Conservation (phyloP, 1,284 basidiomycete genomes). For the Moesziomyces sp. region DNA sequence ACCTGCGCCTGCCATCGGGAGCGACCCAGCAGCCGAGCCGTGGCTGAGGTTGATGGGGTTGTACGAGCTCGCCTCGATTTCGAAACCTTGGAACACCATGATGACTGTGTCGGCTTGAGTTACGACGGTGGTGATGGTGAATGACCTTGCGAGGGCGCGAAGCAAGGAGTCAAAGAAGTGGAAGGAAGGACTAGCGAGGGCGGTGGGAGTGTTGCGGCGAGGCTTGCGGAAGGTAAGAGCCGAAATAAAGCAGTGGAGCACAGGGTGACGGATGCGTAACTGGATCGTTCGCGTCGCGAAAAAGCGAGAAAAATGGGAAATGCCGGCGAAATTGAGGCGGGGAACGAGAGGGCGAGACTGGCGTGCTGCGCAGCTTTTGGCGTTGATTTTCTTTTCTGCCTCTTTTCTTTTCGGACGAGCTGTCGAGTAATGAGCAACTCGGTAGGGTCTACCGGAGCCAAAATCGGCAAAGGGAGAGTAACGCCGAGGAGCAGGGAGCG, state of each 20-base stretch:
- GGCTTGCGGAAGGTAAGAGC: background rate
- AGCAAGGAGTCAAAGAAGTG: no score
- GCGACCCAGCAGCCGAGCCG: slow-evolving; percentile 6
- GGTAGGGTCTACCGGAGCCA: no score
- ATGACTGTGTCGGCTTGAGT: background rate
- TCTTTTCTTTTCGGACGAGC: slow-evolving; percentile 4
- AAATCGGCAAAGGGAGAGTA: no score
- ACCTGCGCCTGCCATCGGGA: slow-evolving; percentile 2
- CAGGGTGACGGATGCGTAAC: slow-evolving; percentile 22
- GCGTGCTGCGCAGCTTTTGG: no score
- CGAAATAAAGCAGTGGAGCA: background rate
- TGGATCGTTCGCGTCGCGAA: slow-evolving; percentile 11
- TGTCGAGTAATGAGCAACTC: no score
- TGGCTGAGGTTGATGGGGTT: slow-evolving; percentile 32
- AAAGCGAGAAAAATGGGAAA: slow-evolving; percentile 9
- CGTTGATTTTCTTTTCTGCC: background rate
- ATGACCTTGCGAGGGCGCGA: background rate
- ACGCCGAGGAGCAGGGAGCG: no score
- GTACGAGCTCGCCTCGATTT: slow-evolving; percentile 19
- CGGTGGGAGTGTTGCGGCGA: background rate
- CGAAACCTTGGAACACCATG: slow-evolving; percentile 43
- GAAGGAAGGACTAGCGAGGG: no score
- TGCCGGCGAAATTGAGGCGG: background rate
- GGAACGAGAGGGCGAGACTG: background rate
- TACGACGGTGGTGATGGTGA: background rate